Conservation (phyloP, 2,329 filamentous ascomycete genomes). For the Fonsecaea erecta region DNA sequence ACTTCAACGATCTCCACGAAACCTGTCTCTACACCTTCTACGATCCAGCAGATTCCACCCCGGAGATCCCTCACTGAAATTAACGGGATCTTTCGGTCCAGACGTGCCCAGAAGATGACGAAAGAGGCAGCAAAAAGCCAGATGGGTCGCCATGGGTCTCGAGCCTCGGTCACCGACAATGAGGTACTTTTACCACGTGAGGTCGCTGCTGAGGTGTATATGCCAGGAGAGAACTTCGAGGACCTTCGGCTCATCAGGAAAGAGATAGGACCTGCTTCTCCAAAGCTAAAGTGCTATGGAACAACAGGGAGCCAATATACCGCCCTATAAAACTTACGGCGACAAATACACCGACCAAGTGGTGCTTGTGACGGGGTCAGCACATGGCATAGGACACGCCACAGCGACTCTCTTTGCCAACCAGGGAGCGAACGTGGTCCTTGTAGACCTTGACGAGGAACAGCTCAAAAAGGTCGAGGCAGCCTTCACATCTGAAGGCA, state of each 20-base stretch:
- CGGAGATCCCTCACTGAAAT: background rate
- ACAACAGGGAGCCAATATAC: conserved; percentile 5
- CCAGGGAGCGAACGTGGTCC: conserved; percentile 52
- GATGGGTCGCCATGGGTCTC: background rate
- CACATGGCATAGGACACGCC: conserved; percentile 56
- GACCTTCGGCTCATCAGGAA: background rate
- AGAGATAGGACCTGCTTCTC: background rate
- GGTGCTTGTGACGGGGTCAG: conserved; percentile 56
- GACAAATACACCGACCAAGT: conserved; percentile 38
- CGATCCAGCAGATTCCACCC: background rate
- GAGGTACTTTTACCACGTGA: background rate
- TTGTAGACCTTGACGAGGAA: conserved; percentile 45
- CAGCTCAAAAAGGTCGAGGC: conserved; percentile 39
- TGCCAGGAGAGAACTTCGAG: background rate
- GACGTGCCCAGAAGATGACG: background rate
- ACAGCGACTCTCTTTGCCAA: conserved; percentile 52
- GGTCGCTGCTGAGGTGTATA: background rate
- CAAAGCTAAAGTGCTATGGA: background rate
- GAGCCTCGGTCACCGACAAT: background rate
- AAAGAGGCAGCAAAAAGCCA: background rate
- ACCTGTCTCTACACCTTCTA: background rate
- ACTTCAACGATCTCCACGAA: background rate
- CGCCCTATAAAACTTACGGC: background rate
- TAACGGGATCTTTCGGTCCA: background rate
- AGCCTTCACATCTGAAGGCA: background rate